These are phyloP conservation scores for Coemansia sp. DNA, from an alignment of 192 early-diverging fungal genomes.

Conservation along the genomic window DNA sequence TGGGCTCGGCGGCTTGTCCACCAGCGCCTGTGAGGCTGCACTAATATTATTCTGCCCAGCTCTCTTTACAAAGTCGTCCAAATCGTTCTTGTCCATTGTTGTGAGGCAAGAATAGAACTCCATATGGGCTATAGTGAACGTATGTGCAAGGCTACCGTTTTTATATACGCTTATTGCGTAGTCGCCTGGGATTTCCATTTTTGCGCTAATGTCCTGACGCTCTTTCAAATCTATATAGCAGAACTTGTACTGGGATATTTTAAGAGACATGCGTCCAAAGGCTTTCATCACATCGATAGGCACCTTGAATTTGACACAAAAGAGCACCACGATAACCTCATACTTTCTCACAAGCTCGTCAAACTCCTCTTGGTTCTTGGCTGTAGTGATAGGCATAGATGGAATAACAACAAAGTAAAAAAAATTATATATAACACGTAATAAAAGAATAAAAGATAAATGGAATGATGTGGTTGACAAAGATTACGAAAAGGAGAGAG, in stretches of 20 bases:
- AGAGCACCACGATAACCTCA: conserved; percentile 3
- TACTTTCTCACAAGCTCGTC: background rate
- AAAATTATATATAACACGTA: too few species aligned
- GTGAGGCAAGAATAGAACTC: conserved; percentile 6
- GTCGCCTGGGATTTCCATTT: background rate
- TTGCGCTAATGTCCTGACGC: background rate
- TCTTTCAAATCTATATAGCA: conserved; percentile 1
- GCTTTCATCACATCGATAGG: background rate
- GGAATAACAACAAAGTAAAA: too few species aligned
- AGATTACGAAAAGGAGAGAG: too few species aligned
- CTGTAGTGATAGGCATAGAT: background rate
- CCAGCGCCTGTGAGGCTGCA: background rate
- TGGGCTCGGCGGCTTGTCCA: too few species aligned
- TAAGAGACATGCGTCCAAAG: conserved; percentile 7
- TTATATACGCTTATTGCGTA: conserved; percentile 8
- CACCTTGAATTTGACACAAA: background rate
- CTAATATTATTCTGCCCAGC: background rate
- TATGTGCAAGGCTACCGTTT: background rate
- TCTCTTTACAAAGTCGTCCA: background rate
- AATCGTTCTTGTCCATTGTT: background rate
- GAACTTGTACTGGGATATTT: conserved; percentile 6
- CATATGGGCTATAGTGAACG: conserved; percentile 2
- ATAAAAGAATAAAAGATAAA: too few species aligned
- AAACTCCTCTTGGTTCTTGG: conserved; percentile 7
- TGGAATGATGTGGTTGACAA: too few species aligned